Conservation (phyloP, 345 rosid genomes). For the Trapa incisa region DNA sequence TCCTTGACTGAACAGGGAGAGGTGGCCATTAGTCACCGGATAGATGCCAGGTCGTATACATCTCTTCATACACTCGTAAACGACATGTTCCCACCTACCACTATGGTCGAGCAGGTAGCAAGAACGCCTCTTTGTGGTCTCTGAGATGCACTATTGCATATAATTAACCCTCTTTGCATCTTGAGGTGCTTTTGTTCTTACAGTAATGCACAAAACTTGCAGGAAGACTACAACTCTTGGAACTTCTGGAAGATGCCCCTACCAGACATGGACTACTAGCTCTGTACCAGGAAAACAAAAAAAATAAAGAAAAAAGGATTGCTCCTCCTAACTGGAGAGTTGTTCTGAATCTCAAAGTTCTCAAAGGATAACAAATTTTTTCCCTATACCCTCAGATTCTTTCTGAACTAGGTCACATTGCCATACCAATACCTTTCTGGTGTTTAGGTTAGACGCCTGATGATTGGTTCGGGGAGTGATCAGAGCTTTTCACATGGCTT, state of each 20-base stretch:
- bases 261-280: conserved; percentile 32
- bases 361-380: not conserved
- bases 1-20: conserved; percentile 47
- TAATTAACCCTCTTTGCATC: too few relatives aligned
- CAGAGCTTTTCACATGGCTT: too few relatives aligned
- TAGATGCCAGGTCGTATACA: conserved; percentile 67
- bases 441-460: not conserved
- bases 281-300: not conserved
- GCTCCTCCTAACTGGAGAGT: not conserved
- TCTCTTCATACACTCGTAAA: conserved; percentile 79
- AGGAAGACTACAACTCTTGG: conserved; percentile 88
- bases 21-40: conserved; percentile 73
- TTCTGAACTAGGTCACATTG: not conserved
- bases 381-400: not conserved
- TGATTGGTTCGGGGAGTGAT: not conserved
- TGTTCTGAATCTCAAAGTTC: not conserved
- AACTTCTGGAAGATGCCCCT: conserved; percentile 71
- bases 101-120: conserved; percentile 60
- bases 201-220: conserved; percentile 12
- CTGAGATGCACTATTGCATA: too few relatives aligned
- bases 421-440: not conserved
- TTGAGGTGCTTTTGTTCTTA: not conserved
- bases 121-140: not conserved
- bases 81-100: conserved; percentile 88
- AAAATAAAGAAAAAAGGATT: not conserved